Evolutionary conservation across 2,329 filamentous ascomycete genomes (phyloP).

Genomic region (Davidsoniella virescens): DNA sequence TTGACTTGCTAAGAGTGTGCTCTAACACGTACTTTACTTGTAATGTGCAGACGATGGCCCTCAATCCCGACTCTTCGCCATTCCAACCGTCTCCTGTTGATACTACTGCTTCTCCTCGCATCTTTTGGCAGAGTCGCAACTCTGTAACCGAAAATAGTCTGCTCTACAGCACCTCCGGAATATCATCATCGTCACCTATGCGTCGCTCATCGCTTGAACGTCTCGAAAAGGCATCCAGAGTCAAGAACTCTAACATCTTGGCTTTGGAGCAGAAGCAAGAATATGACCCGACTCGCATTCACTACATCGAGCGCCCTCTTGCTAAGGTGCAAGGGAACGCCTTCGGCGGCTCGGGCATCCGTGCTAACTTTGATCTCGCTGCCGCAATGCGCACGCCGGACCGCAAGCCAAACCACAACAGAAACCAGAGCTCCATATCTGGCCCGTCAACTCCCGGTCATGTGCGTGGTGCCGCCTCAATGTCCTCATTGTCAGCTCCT

Average conservation of each 20-base stretch:
- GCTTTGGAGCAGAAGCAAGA: conserved; percentile 82
- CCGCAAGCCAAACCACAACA: conserved; percentile 22
- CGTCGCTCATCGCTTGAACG: conserved; percentile 89
- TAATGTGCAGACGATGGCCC: conserved; percentile 42
- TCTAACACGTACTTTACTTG: conserved; percentile 18
- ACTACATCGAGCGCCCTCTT: conserved; percentile 67
- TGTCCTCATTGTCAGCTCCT: conserved; percentile 13
- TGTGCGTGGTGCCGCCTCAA: conserved; percentile 15
- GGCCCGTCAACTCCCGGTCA: conserved; percentile 12
- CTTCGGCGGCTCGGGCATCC: conserved; percentile 41
- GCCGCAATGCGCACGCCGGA: conserved; percentile 19
- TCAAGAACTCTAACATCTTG: conserved; percentile 97
- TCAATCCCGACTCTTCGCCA: conserved; percentile 61
- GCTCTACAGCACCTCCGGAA: conserved; percentile 38
- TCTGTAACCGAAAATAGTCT: conserved; percentile 56
- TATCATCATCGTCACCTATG: conserved; percentile 48
- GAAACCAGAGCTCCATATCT: conserved; percentile 31
- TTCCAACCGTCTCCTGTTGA: conserved; percentile 72
- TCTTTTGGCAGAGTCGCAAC: conserved; percentile 81
- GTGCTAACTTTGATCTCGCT: conserved; percentile 24
- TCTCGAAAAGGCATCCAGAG: conserved; percentile 81
- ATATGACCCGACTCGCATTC: conserved; percentile 69
- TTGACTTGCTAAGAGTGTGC: neutral
- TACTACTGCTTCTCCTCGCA: conserved; percentile 35
- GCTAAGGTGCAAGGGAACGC: conserved; percentile 60